Percentiles rank a stretch among this genome's conserved stretches.
These are phyloP conservation scores for Crithidia sp. DNA, from an alignment of 208 protist species.

Conservation along the genomic window DNA sequence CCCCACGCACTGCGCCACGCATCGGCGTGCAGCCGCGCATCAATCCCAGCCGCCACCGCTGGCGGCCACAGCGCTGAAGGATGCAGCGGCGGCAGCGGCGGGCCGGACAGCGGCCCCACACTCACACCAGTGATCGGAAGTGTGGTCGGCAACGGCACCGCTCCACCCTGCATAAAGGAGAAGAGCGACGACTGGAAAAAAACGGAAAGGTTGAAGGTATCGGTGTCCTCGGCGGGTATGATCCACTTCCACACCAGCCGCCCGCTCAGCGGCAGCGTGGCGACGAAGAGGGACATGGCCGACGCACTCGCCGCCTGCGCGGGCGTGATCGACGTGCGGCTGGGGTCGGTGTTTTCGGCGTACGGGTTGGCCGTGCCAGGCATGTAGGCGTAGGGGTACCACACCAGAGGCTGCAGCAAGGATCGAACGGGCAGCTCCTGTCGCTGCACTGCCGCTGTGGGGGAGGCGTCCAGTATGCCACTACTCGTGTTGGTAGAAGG, in stretches of 20 bases:
- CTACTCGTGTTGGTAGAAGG: not conserved
- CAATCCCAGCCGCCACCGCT: constrained; percentile 9
- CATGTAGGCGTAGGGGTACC: constrained; percentile 49
- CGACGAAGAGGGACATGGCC: constrained; percentile 45
- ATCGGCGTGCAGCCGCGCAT: constrained; percentile 16
- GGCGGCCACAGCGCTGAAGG: constrained; percentile 16
- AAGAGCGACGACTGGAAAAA: constrained; percentile 76
- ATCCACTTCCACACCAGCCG: constrained; percentile 58
- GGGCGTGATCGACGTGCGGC: constrained; percentile 8
- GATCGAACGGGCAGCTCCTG: no score
- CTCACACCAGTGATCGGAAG: not conserved
- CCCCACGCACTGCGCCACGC: constrained; percentile 14
- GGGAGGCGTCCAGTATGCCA: not conserved
- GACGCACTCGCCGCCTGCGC: constrained; percentile 27
- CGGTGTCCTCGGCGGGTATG: constrained; percentile 70
- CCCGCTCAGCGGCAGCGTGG: constrained; percentile 51
- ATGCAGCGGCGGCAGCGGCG: not conserved
- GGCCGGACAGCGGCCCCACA: not conserved
- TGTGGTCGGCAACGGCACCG: constrained; percentile 39
- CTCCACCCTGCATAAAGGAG: constrained; percentile 61
- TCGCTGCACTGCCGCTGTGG: no score
- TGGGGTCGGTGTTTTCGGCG: constrained; percentile 24
- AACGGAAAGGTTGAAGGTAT: constrained; percentile 71
- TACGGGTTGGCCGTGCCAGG: constrained; percentile 41
- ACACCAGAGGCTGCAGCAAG: constrained; percentile 36